phyloP scores from a whole-genome alignment of 2,329 filamentous ascomycete genomes.

The Huntiella omanensis region DNA sequence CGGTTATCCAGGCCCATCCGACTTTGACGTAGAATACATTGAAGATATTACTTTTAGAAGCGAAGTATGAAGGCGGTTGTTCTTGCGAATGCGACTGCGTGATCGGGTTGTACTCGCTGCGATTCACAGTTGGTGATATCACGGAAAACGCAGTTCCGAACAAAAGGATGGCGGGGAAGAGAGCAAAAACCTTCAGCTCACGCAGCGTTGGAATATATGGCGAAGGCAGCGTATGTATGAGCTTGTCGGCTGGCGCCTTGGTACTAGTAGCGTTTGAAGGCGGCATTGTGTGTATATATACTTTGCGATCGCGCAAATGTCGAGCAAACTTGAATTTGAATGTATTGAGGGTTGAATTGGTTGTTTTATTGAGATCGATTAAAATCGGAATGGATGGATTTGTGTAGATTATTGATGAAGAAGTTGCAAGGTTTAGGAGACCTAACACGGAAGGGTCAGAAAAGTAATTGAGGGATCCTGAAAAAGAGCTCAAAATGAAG shows the following conservation, averaged over 20 bases:
- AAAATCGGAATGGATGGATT: no score
- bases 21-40: slow-evolving; percentile 88
- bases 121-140: slow-evolving; percentile 53
- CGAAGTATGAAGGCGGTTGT: slow-evolving; percentile 66
- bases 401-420: no score
- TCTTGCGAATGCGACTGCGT: slow-evolving; percentile 43
- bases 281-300: background rate
- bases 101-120: slow-evolving; percentile 39
- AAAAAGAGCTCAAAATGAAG: no score
- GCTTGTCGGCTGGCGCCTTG: no score
- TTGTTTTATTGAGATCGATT: no score
- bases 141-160: slow-evolving; percentile 67
- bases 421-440: no score
- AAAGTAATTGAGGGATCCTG: no score
- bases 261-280: slow-evolving; percentile 2
- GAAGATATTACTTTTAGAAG: slow-evolving; percentile 80
- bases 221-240: slow-evolving; percentile 14
- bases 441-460: no score
- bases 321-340: no score
- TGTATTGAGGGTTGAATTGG: no score
- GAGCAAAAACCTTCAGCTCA: slow-evolving; percentile 42
- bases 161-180: slow-evolving; percentile 63
- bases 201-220: slow-evolving; percentile 52
- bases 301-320: background rate
- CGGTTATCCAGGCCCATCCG: slow-evolving; percentile 80